Base-by-base conservation (phyloP, 306 rosid species). In the Vigna angularis region DNA sequence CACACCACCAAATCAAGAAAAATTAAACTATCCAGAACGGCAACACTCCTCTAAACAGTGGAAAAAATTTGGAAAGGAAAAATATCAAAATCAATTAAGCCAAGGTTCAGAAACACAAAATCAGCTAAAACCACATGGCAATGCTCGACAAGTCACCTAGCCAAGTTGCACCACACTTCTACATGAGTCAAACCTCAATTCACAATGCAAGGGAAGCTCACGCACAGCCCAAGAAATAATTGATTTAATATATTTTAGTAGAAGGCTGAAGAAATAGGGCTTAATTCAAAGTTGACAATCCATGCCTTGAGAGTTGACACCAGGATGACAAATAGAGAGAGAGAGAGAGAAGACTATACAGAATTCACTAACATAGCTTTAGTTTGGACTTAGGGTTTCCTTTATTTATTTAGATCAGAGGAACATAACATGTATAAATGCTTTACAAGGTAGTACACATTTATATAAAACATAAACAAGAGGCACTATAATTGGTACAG, bases 391-490 rank as follows among this genome's bases (percentile, higher is more conserved):
- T 17, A 65, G 71, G 22, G 40, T 36, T 14, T 34, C 50, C 20
- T 50, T 36, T 17, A 47, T 71, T n/a, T 52, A 72, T 36, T 72
- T 53, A 34, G 28, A 52, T 49, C 14, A 18, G 17, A 38, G 66
- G 38, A 53, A 18, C 12, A 20, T 20, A 36, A 12, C 24, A 75
- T 48, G 61, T 32, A 17, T 6, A 48, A 62, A 52, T 34, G 50
- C 12, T 47, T 61, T 59, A 34, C 64, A 66, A 55, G 65, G 61
- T 42, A 74, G 28, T 47, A 20, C 18, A 64, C 51, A 53, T 18
- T 20, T 55, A 45, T 34, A 72, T 57, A 72, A 77, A 64, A 83
- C 22, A 57, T 10, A 26, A 56, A 83, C 62, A 71, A 75, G 68
- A 44, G 56, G 81, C 38, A 51, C 45, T 74, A 70, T 48, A 71